These are phyloP conservation scores for Sporothrix euskadiensis DNA, from an alignment of 2,329 filamentous ascomycete genomes.

Conservation along the genomic window DNA sequence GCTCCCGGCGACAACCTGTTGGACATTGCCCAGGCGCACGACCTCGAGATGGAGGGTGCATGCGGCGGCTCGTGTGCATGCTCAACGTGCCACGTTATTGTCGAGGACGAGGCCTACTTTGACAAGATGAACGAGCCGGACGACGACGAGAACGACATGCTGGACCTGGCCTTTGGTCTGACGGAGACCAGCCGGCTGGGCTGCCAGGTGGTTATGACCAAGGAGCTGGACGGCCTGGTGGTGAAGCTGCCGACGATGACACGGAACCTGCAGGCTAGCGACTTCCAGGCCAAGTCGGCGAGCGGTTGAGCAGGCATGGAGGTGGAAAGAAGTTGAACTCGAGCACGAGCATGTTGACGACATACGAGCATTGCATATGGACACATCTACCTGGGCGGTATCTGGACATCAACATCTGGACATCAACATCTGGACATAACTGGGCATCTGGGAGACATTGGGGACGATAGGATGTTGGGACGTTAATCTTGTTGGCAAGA, in stretches of 20 bases:
- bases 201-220: slow-evolving; percentile 89
- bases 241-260: slow-evolving; percentile 92
- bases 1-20: slow-evolving; percentile 87
- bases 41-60: slow-evolving; percentile 97
- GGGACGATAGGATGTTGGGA: neutral
- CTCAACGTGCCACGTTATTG: slow-evolving; percentile 89
- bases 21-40: slow-evolving; percentile 91
- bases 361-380: neutral
- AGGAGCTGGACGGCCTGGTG: slow-evolving; percentile 81
- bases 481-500: neutral
- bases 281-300: slow-evolving; percentile 60
- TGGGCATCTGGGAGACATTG: neutral
- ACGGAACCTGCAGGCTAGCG: slow-evolving; percentile 90
- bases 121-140: slow-evolving; percentile 76
- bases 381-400: neutral
- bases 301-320: neutral
- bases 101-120: slow-evolving; percentile 70
- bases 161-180: slow-evolving; percentile 85
- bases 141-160: slow-evolving; percentile 85
- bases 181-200: slow-evolving; percentile 83
- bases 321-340: neutral
- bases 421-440: neutral
- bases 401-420: neutral
- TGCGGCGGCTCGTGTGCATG: slow-evolving; percentile 94
- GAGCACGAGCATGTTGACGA: neutral